Evolutionary conservation across 257 asterid species (phyloP), one percentile per base, ranked within the genome.

Genomic region (Scutellaria minor): DNA sequence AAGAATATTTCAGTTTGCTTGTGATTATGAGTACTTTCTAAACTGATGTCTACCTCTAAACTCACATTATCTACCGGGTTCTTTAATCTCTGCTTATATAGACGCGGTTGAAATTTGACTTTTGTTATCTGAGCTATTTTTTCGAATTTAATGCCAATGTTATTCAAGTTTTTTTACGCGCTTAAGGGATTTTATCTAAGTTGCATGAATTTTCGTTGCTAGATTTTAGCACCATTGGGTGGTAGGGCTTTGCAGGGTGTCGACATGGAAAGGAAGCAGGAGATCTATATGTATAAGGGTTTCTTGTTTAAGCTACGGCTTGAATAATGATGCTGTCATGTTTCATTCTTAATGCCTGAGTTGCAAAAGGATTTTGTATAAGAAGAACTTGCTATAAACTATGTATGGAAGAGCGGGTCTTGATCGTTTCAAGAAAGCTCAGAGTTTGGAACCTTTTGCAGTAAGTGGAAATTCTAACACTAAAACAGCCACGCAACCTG

Each of bases 371-470:
- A 50, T 45, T 53, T 75, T 51, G 31, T 61, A 24, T 41, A 58
- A 63, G 73, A 68, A 78, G 77, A 66, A 75, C 54, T 44, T 48
- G 24, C 41, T n/a, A 6, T 66, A 66, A 75, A 79, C 76, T 71
- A 95, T 95, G 98, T 90, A 88, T 66, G 98, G 98, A 62, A 86
- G 95, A 84, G 63, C 89, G 4, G 99, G 97, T 24, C 97, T 94
- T 70, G 97, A 87, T 77, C 94, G 98, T 51, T 95, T 95, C 82
- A 95, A 86, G 84, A 95, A 95, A 85, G 99, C 97, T 7, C 92
- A 90, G 76, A 71, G 95, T 3, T 68, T 78, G 63, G 98, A 95
- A 75, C 99, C 99, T 52, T 95, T 95, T 75, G 74, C 93, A 7
- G 97, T 95, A 73, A 64, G 82, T 52, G 22, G 80, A 7, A 89